A percentile compares a stretch with the other conserved stretches of the same genome.
phyloP scores from a whole-genome alignment of 805 yeast genomes.

The Candida anglica region DNA sequence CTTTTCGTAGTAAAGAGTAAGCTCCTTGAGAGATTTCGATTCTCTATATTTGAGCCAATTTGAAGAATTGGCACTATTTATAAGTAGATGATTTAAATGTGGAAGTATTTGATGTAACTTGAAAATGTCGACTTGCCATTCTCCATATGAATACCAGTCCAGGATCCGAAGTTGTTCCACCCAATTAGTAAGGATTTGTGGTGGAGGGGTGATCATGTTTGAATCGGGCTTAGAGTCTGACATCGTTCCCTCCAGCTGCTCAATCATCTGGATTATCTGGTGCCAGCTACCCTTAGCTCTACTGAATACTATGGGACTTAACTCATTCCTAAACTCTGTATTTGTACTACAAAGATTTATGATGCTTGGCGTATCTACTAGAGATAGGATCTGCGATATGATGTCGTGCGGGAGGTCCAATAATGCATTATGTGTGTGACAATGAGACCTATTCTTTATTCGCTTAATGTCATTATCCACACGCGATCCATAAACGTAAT shows the following conservation, averaged over 20 bases:
- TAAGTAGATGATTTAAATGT: constrained; percentile 15
- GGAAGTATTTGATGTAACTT: constrained; percentile 18
- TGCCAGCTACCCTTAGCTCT: constrained; percentile 24
- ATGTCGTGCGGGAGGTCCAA: constrained; percentile 8
- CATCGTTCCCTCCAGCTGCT: neutral
- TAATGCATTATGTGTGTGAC: no score
- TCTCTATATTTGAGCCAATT: constrained; percentile 38
- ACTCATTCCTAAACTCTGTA: constrained; percentile 12
- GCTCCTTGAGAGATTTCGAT: constrained; percentile 11
- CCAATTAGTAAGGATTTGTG: constrained; percentile 12
- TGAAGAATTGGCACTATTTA: constrained; percentile 34
- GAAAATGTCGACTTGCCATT: constrained; percentile 30
- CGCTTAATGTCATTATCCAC: no score
- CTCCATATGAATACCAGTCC: constrained; percentile 30
- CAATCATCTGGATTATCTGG: constrained; percentile 10
- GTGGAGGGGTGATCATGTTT: neutral
- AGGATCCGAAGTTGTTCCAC: constrained; percentile 17
- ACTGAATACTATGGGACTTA: constrained; percentile 15
- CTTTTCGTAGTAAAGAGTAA: constrained; percentile 25
- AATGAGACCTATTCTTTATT: no score
- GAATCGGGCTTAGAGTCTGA: constrained; percentile 5
- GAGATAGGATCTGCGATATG: constrained; percentile 2
- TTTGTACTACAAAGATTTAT: constrained; percentile 12
- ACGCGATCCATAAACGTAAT: no score
- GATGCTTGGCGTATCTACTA: constrained; percentile 8